A percentile compares a stretch with the other conserved stretches of the same genome.
phyloP scores from a whole-genome alignment of 2,329 filamentous ascomycete genomes.

The Epichloe glyceriae region DNA sequence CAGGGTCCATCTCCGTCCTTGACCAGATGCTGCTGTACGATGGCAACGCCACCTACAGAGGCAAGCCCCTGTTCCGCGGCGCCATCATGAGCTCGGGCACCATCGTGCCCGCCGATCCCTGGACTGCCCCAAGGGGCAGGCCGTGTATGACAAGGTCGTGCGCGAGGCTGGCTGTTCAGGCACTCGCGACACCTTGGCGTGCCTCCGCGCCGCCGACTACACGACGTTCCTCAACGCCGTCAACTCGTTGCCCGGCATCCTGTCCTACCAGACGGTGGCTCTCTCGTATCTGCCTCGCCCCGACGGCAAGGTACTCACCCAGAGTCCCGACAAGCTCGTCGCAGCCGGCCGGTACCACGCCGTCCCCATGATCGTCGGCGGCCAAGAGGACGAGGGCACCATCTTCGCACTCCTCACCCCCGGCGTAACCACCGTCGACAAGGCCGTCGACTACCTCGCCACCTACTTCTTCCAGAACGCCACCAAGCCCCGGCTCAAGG shows the following conservation, averaged over 20 bases:
- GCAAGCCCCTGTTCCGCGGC: constrained; percentile 2
- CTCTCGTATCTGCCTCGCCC: constrained; percentile 2
- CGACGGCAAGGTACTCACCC: constrained; percentile 17
- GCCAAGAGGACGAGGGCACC: constrained; percentile 2
- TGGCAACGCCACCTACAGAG: constrained; percentile 41
- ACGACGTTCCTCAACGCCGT: constrained; percentile 29
- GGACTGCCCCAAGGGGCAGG: not conserved
- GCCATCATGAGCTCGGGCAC: constrained; percentile 7
- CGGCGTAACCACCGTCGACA: constrained; percentile 41
- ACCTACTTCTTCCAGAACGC: constrained; percentile 47
- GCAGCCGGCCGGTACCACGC: constrained; percentile 47
- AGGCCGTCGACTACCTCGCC: constrained; percentile 49
- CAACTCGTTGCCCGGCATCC: constrained; percentile 8
- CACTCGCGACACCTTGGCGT: constrained; percentile 26
- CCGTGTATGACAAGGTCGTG: not conserved
- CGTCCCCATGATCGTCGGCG: constrained; percentile 4
- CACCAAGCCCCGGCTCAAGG: constrained; percentile 33
- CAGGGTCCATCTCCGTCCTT: constrained; percentile 42
- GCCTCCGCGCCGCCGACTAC: constrained; percentile 35
- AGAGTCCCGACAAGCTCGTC: constrained; percentile 13
- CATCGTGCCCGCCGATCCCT: constrained; percentile 34
- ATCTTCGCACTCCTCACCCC: not conserved
- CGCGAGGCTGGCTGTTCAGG: not conserved
- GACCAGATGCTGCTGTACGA: constrained; percentile 39
- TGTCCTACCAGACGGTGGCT: not conserved